phyloP scores from a whole-genome alignment of 805 yeast genomes.

The Hanseniaspora thailandica region DNA sequence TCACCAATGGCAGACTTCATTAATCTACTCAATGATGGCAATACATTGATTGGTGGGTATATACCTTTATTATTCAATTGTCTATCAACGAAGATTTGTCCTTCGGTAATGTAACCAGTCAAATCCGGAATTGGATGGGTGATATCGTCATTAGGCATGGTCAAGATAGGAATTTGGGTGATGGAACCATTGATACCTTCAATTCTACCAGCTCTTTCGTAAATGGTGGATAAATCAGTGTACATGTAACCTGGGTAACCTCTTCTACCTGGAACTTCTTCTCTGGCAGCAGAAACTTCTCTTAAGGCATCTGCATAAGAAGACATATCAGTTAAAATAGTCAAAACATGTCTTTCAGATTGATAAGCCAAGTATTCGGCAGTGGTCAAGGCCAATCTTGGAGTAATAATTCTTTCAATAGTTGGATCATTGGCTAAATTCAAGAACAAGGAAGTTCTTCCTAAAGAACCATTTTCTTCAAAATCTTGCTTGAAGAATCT shows the following conservation, averaged over 20 bases:
- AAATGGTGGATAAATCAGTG: constrained; percentile 96
- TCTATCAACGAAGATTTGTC: constrained; percentile 95
- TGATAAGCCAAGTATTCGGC: constrained; percentile 98
- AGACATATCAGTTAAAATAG: constrained; percentile 97
- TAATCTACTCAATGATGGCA: constrained; percentile 93
- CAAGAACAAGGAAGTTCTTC: constrained; percentile 91
- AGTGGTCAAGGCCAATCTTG: constrained; percentile 95
- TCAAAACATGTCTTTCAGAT: constrained; percentile 97
- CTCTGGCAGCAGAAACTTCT: constrained; percentile 99
- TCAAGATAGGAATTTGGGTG: constrained; percentile 95
- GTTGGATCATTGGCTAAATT: constrained; percentile 99
- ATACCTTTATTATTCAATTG: constrained; percentile 92
- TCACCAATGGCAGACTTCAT: constrained; percentile 99
- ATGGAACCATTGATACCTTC: constrained; percentile 99
- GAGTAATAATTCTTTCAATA: constrained; percentile 97
- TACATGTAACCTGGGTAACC: constrained; percentile 99
- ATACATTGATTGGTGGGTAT: constrained; percentile 96
- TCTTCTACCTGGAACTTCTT: constrained; percentile 99
- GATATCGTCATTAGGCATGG: constrained; percentile 99
- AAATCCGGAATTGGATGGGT: constrained; percentile 99
- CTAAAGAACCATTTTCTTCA: constrained; percentile 97
- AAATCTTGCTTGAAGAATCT: constrained; percentile 98
- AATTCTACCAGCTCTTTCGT: constrained; percentile 99
- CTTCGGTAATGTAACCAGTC: constrained; percentile 98
- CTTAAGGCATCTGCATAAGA: constrained; percentile 99